phyloP scores from a whole-genome alignment of 2,329 filamentous ascomycete species.

The Myriosclerotinia scirpicola region DNA sequence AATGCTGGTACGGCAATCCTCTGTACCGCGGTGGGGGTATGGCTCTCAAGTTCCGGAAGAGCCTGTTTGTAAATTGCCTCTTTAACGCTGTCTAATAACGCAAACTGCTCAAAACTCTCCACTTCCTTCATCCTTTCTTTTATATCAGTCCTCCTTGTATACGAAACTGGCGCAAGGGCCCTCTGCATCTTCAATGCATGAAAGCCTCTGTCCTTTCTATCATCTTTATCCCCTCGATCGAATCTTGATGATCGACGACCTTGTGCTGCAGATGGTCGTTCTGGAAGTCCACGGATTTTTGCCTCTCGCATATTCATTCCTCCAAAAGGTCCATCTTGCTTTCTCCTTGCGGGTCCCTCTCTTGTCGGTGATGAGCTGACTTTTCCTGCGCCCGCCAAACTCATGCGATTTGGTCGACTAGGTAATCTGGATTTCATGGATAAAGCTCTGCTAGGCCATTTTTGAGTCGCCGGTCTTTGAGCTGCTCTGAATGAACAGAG shows the following conservation, averaged over 20 bases:
- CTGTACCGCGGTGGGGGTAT: conserved; percentile 86
- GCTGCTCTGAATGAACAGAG: conserved; percentile 56
- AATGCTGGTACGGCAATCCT: conserved; percentile 82
- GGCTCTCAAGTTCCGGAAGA: conserved; percentile 69
- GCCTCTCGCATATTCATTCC: conserved; percentile 58
- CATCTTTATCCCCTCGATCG: conserved; percentile 25
- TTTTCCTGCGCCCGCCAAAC: conserved; percentile 32
- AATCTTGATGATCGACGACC: conserved; percentile 24
- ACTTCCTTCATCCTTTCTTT: conserved; percentile 62
- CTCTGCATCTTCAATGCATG: conserved; percentile 96
- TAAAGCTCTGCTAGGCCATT: conserved; percentile 33
- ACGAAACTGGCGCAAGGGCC: conserved; percentile 72
- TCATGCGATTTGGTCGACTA: conserved; percentile 35
- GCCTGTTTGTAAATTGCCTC: conserved; percentile 71
- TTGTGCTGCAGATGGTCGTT: conserved; percentile 38
- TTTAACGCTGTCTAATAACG: conserved; percentile 69
- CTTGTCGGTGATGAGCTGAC: conserved; percentile 28
- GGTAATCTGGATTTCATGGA: conserved; percentile 24
- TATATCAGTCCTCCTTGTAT: conserved; percentile 58
- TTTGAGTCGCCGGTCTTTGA: conserved; percentile 50
- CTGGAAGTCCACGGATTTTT: conserved; percentile 45
- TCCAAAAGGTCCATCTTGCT: conserved; percentile 54
- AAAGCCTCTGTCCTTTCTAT: conserved; percentile 45
- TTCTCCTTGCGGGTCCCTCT: conserved; percentile 42
- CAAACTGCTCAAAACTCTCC: conserved; percentile 79